Base-by-base conservation (phyloP, 1,284 basidiomycete genomes). In the Trichosporon asahii region DNA sequence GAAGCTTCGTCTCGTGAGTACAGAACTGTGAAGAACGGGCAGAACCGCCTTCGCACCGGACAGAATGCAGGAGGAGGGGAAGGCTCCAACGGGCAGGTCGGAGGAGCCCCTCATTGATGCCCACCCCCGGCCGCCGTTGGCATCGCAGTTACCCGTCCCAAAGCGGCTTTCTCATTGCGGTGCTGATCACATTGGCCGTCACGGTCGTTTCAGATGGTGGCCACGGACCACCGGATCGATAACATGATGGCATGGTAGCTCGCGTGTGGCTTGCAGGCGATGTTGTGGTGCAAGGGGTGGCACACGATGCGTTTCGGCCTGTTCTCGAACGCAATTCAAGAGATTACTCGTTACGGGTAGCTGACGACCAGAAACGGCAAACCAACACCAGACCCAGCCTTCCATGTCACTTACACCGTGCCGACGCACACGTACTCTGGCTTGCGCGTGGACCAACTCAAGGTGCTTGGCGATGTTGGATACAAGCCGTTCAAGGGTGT, bases 361-460 rank as follows among this genome's bases (percentile, higher is more conserved):
- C 67, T 57, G 35, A 66, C 65, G 27, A 21, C 18, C 29, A 61
- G 57, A 29, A 61, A 61, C 57, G 57, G 57, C 2, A 61, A 31
- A 14, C 89, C 65, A 80, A 86, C 72, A 87, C 91, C 67, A 85
- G 80, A 92, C 11, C 90, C 89, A 61, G 89, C 91, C 0, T 86
- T 96, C 70, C 87, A 88, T 66, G 85, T 93, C 37, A 84, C 84
- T 9, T 97, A 93, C 82, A 87, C 88, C 55, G 87, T 94, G 37
- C 86, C 89, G 25, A 88, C 90, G 57, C 86, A 91, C 78, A 89
- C 89, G 46, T 91, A 91, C 79, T 94, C 93, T 1, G 87, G 90
- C 8, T 84, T 97, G 66, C 91, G 91, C 73, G 90, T 97, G 2
- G 91, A 94, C 72, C 90, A 93, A 75, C 87, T 98, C 68, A 92